These are phyloP conservation scores for Neurospora africana DNA, from an alignment of 495 filamentous ascomycete species.

Conservation along the genomic window DNA sequence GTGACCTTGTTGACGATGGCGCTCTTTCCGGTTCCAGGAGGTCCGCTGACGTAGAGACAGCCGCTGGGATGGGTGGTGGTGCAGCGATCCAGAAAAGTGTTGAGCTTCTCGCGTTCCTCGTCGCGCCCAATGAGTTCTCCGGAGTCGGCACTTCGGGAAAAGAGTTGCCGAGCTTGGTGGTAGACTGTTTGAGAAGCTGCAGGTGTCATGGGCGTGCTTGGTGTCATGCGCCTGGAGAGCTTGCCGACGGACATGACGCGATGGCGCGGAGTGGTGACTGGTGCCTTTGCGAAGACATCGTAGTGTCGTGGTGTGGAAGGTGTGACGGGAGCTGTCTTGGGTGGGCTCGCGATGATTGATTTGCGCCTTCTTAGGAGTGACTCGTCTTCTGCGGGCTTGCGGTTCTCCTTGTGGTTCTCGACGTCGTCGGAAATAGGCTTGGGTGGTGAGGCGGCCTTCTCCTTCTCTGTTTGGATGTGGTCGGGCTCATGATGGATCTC, in stretches of 20 bases:
- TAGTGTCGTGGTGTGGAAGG: constrained; percentile 53
- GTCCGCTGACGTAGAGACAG: constrained; percentile 93
- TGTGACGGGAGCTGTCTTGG: constrained; percentile 39
- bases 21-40: constrained; percentile 93
- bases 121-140: constrained; percentile 75
- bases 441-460: constrained; percentile 44
- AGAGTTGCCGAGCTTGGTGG: constrained; percentile 75
- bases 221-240: constrained; percentile 42
- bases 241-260: constrained; percentile 40
- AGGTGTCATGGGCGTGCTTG: constrained; percentile 54
- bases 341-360: not conserved
- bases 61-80: constrained; percentile 52
- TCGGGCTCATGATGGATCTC: not conserved
- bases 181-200: constrained; percentile 60
- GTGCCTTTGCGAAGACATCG: constrained; percentile 36
- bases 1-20: constrained; percentile 78
- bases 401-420: not conserved
- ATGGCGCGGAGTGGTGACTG: constrained; percentile 34
- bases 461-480: constrained; percentile 13
- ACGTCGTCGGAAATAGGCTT: constrained; percentile 1
- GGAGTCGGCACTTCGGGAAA: constrained; percentile 67
- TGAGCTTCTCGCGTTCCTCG: constrained; percentile 60
- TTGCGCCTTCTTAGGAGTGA: not conserved
- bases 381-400: not conserved
- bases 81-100: constrained; percentile 56